Percentiles rank a stretch among this genome's conserved stretches.
phyloP scores from a whole-genome alignment of 164 flowering plant genomes.

The Warburgia ugandensis region DNA sequence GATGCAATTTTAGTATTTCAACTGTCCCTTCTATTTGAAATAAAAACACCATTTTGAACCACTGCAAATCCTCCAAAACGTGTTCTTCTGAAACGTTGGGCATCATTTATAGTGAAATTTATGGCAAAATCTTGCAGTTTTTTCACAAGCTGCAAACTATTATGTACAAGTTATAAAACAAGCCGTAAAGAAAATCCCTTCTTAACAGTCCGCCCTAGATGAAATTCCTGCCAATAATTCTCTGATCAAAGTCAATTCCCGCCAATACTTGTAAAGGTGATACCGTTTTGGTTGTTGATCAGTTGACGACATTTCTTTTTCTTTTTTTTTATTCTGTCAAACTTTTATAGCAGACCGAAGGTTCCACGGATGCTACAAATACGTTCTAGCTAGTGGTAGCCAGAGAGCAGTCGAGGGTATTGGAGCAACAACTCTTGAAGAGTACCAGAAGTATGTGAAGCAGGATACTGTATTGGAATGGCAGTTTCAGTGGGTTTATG shows the following conservation, averaged over 20 bases:
- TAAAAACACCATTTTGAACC: too few species aligned
- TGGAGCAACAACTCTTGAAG: constrained; percentile 81
- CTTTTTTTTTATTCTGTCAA: too few species aligned
- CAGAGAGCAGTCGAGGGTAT: constrained; percentile 74
- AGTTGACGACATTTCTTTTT: too few species aligned
- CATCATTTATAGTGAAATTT: too few species aligned
- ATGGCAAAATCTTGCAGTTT: too few species aligned
- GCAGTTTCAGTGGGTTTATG: constrained; percentile 77
- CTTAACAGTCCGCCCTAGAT: constrained; percentile 70
- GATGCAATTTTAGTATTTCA: too few species aligned
- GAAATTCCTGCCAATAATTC: constrained; percentile 59
- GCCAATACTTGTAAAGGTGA: constrained; percentile 75
- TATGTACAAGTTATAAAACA: constrained; percentile 58
- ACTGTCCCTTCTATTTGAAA: too few species aligned
- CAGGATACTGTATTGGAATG: constrained; percentile 89
- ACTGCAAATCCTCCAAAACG: too few species aligned
- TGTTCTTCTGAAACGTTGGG: too few species aligned
- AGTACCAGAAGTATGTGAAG: constrained; percentile 82
- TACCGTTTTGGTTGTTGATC: constrained; percentile 67
- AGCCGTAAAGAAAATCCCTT: constrained; percentile 57
- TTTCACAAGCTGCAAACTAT: constrained; percentile 46
- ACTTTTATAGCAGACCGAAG: constrained; percentile 37
- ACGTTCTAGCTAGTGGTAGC: constrained; percentile 84
- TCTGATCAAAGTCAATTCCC: constrained; percentile 49
- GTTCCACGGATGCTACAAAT: constrained; percentile 90